phyloP scores from a whole-genome alignment of 768 basidiomycete species.

The Pulveroboletus sp. region DNA sequence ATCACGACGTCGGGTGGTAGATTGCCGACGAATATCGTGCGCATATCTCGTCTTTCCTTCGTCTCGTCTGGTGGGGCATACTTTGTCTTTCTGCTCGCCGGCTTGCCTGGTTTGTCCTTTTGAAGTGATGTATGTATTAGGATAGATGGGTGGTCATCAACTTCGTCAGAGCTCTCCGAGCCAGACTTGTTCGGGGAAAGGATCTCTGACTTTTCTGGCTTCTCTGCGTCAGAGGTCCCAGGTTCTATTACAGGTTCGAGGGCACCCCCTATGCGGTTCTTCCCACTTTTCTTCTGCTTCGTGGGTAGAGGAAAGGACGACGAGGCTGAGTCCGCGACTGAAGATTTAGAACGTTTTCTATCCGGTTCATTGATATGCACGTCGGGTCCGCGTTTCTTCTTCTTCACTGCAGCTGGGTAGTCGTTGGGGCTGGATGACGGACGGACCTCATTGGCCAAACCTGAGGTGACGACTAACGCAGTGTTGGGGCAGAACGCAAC shows the following conservation, averaged over 20 bases:
- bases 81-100: conserved; percentile 35
- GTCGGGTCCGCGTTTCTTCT: conserved; percentile 12
- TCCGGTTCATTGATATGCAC: conserved; percentile 12
- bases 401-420: background rate
- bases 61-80: conserved; percentile 68
- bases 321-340: conserved; percentile 6
- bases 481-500: conserved; percentile 20
- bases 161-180: conserved; percentile 27
- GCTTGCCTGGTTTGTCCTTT: conserved; percentile 26
- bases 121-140: conserved; percentile 64
- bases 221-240: background rate
- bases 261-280: conserved; percentile 3
- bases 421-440: conserved; percentile 4
- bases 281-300: conserved; percentile 13
- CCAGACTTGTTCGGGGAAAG: conserved; percentile 25
- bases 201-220: conserved; percentile 1
- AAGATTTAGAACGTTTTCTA: conserved; percentile 17
- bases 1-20: conserved; percentile 72
- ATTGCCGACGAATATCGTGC: conserved; percentile 93
- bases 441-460: conserved; percentile 5
- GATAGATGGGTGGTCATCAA: conserved; percentile 31
- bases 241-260: background rate
- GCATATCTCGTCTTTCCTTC: conserved; percentile 60
- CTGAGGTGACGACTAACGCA: conserved; percentile 5
- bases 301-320: conserved; percentile 17